Conservation (phyloP, 1,139 yeast species). For the Pneumocystis carinii region DNA sequence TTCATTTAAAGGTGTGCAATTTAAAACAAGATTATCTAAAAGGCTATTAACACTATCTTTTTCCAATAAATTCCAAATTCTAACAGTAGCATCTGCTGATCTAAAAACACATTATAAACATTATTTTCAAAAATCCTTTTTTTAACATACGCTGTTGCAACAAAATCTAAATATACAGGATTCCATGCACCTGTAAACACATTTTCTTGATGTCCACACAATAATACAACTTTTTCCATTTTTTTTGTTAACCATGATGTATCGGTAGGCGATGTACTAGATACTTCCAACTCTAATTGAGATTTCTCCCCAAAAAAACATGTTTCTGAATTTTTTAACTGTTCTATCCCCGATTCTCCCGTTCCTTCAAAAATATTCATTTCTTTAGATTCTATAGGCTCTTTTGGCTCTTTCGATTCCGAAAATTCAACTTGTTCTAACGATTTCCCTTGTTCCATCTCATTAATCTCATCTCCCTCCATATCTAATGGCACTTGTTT, state of each 20-base stretch:
- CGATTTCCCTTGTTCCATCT: not conserved
- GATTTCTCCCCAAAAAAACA: not conserved
- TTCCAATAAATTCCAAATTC: not conserved
- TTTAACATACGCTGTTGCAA: conserved; percentile 2
- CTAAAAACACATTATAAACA: not conserved
- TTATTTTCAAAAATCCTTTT: not conserved
- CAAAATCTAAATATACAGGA: not conserved
- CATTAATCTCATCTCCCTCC: not conserved
- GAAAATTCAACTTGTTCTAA: not conserved
- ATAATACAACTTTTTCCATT: conserved; percentile 22
- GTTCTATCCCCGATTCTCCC: not conserved
- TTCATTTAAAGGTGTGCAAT: conserved; percentile 1
- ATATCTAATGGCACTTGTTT: not conserved
- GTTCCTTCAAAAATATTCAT: not conserved
- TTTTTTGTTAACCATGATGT: conserved; percentile 22
- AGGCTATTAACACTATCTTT: not conserved
- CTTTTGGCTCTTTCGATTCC: not conserved
- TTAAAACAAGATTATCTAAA: not conserved
- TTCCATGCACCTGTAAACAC: not conserved
- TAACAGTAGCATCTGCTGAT: conserved; percentile 1
- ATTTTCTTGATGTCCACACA: conserved; percentile 23
- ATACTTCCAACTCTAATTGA: not conserved
- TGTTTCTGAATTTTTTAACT: not conserved
- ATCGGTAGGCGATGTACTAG: not conserved
- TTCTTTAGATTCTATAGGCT: not conserved